Percentiles rank a stretch among this genome's conserved stretches.
Conservation (phyloP, 2,329 filamentous ascomycete genomes). For the Trichoderma sp. region DNA sequence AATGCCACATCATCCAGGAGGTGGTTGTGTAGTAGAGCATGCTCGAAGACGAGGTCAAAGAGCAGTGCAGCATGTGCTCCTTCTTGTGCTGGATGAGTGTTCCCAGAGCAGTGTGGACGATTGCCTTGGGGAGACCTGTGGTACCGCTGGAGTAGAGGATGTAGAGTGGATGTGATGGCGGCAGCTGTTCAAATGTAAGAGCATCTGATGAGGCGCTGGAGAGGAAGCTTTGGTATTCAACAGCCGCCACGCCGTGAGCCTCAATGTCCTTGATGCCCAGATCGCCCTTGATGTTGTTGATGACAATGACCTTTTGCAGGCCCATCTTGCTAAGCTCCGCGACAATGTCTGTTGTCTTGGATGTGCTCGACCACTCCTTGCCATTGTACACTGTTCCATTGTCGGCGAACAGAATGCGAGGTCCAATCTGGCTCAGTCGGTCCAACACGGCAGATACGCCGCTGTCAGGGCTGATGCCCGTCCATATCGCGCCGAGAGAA, state of each 20-base stretch:
- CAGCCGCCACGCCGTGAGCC: slow-evolving; percentile 42
- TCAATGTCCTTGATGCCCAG: slow-evolving; percentile 46
- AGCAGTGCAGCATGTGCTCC: slow-evolving; percentile 85
- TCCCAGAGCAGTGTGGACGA: slow-evolving; percentile 87
- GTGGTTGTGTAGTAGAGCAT: slow-evolving; percentile 94
- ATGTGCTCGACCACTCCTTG: slow-evolving; percentile 77
- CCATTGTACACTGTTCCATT: slow-evolving; percentile 91
- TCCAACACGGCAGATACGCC: slow-evolving; percentile 91
- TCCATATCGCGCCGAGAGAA: slow-evolving; percentile 87
- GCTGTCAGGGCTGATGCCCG: slow-evolving; percentile 87
- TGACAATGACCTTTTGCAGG: slow-evolving; percentile 71
- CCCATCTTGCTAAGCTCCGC: slow-evolving; percentile 59
- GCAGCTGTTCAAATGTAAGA: slow-evolving; percentile 72
- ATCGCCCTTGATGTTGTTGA: slow-evolving; percentile 62
- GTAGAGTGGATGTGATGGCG: slow-evolving; percentile 86
- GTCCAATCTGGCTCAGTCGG: slow-evolving; percentile 80
- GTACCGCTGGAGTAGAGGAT: slow-evolving; percentile 94
- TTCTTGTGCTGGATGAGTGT: slow-evolving; percentile 97
- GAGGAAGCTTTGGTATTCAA: slow-evolving; percentile 50
- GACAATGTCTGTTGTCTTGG: slow-evolving; percentile 78
- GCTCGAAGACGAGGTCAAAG: slow-evolving; percentile 69
- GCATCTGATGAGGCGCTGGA: slow-evolving; percentile 43
- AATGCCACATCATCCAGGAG: slow-evolving; percentile 99
- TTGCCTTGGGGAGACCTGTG: slow-evolving; percentile 84
- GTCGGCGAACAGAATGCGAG: slow-evolving; percentile 80